Conservation (phyloP, 495 filamentous ascomycete species). For the Cercophora newfieldiana region DNA sequence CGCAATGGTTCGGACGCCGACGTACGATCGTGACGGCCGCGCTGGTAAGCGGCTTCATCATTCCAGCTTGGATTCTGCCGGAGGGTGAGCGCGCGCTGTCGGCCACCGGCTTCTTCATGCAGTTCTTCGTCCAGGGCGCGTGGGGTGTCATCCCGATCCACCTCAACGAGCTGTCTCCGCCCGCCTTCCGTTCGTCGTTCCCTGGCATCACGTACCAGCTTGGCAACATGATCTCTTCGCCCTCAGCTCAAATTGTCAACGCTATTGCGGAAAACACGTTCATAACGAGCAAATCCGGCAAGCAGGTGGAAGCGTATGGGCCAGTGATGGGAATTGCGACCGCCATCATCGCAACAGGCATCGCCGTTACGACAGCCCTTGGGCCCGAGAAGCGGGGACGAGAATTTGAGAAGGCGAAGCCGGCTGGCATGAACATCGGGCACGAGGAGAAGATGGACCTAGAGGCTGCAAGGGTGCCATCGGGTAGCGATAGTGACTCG, state of each 20-base stretch:
- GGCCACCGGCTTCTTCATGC: slow-evolving; percentile 69
- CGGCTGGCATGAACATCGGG: slow-evolving; percentile 54
- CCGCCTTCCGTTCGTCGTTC: slow-evolving; percentile 70
- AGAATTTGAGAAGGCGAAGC: slow-evolving; percentile 61
- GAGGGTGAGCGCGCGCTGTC: slow-evolving; percentile 56
- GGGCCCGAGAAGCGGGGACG: slow-evolving; percentile 68
- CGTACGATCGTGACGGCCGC: slow-evolving; percentile 62
- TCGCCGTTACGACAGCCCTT: slow-evolving; percentile 58
- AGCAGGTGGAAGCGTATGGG: slow-evolving; percentile 63
- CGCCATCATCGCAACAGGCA: slow-evolving; percentile 65
- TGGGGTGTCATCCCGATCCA: slow-evolving; percentile 81
- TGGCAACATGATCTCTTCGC: slow-evolving; percentile 74
- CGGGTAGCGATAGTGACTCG: neutral
- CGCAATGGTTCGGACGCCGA: slow-evolving; percentile 70
- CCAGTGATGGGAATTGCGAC: slow-evolving; percentile 69
- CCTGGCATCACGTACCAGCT: slow-evolving; percentile 70
- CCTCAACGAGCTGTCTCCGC: slow-evolving; percentile 73
- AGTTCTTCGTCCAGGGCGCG: slow-evolving; percentile 77
- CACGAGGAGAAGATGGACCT: neutral
- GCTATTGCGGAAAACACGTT: slow-evolving; percentile 59
- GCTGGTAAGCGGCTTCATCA: slow-evolving; percentile 57
- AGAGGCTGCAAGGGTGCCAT: neutral
- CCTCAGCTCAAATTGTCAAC: slow-evolving; percentile 71
- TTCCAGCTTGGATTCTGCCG: slow-evolving; percentile 74
- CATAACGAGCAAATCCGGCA: slow-evolving; percentile 48